Percentiles rank a stretch among this genome's conserved stretches.
Conservation (phyloP, 139 green algal genomes). For the Eudorina sp. region DNA sequence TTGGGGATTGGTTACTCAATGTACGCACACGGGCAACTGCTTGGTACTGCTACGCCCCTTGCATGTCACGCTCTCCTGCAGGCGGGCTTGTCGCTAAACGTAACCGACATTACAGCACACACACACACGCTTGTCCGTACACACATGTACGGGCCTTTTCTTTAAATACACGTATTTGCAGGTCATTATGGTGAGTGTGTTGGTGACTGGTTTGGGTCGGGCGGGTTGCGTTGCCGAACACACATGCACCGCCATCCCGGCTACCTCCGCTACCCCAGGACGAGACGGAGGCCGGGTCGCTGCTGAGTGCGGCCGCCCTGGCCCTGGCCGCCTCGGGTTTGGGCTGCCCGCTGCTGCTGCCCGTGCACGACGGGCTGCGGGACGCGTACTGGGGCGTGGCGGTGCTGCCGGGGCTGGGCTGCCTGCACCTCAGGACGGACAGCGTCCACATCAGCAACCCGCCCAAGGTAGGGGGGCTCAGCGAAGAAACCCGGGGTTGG, state of each 20-base stretch:
- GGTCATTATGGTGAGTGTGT: too few relatives aligned
- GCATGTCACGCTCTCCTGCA: too few relatives aligned
- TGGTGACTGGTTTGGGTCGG: too few relatives aligned
- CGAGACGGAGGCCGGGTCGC: constrained; percentile 67
- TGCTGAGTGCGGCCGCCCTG: constrained; percentile 70
- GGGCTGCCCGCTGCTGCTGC: constrained; percentile 78
- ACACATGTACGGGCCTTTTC: too few relatives aligned
- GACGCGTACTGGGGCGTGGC: constrained; percentile 80
- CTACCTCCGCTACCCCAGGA: neutral
- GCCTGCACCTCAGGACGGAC: constrained; percentile 64
- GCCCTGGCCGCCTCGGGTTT: constrained; percentile 63
- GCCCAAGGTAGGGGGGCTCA: constrained; percentile 37
- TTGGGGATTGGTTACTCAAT: too few relatives aligned
- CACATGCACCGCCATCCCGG: neutral
- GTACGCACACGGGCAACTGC: neutral
- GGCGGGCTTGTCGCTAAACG: too few relatives aligned
- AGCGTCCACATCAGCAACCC: constrained; percentile 72
- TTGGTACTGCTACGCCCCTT: neutral
- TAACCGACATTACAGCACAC: too few relatives aligned
- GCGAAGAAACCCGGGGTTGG: too few relatives aligned
- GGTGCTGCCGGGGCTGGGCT: constrained; percentile 32
- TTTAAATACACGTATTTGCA: too few relatives aligned
- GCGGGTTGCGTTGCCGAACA: too few relatives aligned
- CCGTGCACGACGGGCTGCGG: constrained; percentile 81
- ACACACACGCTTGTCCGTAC: neutral